phyloP scores from a whole-genome alignment of 768 basidiomycete species.

The Kwoniella newhampshirensis region DNA sequence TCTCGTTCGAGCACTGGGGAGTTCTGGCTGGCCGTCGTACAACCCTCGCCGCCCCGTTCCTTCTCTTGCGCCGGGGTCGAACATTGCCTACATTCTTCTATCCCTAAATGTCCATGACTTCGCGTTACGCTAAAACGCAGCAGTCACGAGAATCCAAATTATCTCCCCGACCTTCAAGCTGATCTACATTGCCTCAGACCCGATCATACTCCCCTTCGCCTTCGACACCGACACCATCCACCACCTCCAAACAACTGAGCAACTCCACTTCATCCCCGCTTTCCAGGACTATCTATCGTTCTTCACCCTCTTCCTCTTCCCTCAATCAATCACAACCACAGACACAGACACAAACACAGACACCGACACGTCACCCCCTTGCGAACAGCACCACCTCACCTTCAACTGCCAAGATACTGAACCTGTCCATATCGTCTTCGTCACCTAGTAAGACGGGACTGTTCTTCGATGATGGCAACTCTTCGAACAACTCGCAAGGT shows the following conservation, averaged over 20 bases:
- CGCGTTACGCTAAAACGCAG: too few species aligned
- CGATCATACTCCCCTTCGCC: constrained; percentile 21
- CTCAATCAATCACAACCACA: constrained; percentile 1
- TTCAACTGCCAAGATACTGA: constrained; percentile 30
- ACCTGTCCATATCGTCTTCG: constrained; percentile 14
- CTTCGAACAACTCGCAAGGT: constrained; percentile 13
- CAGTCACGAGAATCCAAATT: too few species aligned
- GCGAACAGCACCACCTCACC: constrained; percentile 16
- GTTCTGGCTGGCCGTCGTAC: too few species aligned
- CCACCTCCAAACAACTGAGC: constrained; percentile 5
- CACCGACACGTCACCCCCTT: constrained; percentile 14
- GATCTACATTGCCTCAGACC: too few species aligned
- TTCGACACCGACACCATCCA: not conserved
- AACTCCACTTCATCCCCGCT: constrained; percentile 2
- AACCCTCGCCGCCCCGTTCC: too few species aligned
- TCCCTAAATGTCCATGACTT: too few species aligned
- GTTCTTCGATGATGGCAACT: constrained; percentile 28
- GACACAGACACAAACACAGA: constrained; percentile 3
- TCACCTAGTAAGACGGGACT: constrained; percentile 27
- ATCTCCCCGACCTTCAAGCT: too few species aligned
- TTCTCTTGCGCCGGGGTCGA: too few species aligned
- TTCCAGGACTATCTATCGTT: not conserved
- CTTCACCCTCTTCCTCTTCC: constrained; percentile 4
- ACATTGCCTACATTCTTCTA: too few species aligned
- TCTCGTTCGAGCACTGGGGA: too few species aligned